A percentile compares a stretch with the other conserved stretches of the same genome.
These are phyloP conservation scores for Triticum timopheevii DNA, from an alignment of 176 grass and related monocot species.

Conservation along the genomic window DNA sequence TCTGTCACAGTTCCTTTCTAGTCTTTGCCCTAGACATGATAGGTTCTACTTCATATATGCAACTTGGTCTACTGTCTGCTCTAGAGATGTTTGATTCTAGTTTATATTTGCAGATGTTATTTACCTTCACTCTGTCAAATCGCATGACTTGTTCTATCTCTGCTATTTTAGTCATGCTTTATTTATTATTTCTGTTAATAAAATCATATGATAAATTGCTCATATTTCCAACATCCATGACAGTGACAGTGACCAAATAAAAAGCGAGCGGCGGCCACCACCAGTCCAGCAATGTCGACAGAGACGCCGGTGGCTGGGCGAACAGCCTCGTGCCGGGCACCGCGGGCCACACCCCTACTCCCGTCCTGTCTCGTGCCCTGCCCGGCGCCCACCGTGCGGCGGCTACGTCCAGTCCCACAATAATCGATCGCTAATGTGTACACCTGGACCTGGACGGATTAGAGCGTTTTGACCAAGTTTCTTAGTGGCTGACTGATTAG, in stretches of 20 bases:
- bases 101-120: no score
- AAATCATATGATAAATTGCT: no score
- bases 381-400: not conserved
- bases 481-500: not conserved
- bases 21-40: no score
- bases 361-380: not conserved
- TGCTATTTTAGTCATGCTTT: no score
- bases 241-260: not conserved
- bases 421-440: not conserved
- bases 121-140: no score
- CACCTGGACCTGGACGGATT: conserved; percentile 3
- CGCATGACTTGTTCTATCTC: no score
- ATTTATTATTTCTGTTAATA: no score
- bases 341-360: not conserved
- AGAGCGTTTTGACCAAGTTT: conserved; percentile 22
- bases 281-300: conserved; percentile 3
- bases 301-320: not conserved
- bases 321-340: not conserved
- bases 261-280: not conserved
- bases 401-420: not conserved
- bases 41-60: no score
- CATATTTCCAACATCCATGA: not conserved
- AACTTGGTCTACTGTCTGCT: no score
- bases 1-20: no score
- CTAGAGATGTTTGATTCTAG: no score